A percentile compares a stretch with the other conserved stretches of the same genome.
Evolutionary conservation across 495 filamentous ascomycete genomes (phyloP).

Genomic region (Oleoguttula mirabilis): DNA sequence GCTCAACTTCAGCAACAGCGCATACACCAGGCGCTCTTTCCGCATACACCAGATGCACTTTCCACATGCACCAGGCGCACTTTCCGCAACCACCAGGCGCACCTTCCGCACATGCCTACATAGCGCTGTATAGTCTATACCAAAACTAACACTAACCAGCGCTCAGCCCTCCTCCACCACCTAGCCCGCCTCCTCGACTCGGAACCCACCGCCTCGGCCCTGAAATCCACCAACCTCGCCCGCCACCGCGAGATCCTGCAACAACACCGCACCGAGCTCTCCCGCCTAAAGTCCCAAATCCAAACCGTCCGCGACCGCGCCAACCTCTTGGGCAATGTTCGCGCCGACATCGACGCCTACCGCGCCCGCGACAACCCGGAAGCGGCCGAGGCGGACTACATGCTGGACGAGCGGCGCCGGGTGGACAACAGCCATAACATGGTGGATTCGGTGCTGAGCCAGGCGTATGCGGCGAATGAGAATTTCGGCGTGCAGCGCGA

Average conservation of each 20-base stretch:
- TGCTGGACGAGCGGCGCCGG: slow-evolving; percentile 76
- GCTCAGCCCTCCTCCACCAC: slow-evolving; percentile 69
- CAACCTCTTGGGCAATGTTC: slow-evolving; percentile 83
- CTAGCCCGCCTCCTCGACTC: slow-evolving; percentile 86
- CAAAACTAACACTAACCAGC: slow-evolving; percentile 39
- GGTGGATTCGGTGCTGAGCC: slow-evolving; percentile 82
- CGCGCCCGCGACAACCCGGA: slow-evolving; percentile 52
- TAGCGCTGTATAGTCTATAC: too few relatives aligned
- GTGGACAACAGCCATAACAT: slow-evolving; percentile 80
- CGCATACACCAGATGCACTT: too few relatives aligned
- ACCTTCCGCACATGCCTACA: too few relatives aligned
- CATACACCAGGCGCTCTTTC: background rate
- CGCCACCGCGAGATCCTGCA: slow-evolving; percentile 81
- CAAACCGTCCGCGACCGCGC: slow-evolving; percentile 66
- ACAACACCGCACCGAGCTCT: slow-evolving; percentile 75
- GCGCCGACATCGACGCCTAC: slow-evolving; percentile 84
- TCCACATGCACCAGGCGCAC: too few relatives aligned
- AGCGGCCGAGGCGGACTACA: slow-evolving; percentile 82
- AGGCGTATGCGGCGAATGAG: slow-evolving; percentile 95
- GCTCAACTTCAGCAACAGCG: background rate
- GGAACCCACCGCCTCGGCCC: slow-evolving; percentile 80
- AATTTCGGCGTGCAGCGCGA: slow-evolving; percentile 78
- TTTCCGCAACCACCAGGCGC: too few relatives aligned
- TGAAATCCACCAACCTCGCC: slow-evolving; percentile 87
- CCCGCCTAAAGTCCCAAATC: slow-evolving; percentile 56